phyloP scores from a whole-genome alignment of 2,329 filamentous ascomycete species.

The Stylonectria norvegica region DNA sequence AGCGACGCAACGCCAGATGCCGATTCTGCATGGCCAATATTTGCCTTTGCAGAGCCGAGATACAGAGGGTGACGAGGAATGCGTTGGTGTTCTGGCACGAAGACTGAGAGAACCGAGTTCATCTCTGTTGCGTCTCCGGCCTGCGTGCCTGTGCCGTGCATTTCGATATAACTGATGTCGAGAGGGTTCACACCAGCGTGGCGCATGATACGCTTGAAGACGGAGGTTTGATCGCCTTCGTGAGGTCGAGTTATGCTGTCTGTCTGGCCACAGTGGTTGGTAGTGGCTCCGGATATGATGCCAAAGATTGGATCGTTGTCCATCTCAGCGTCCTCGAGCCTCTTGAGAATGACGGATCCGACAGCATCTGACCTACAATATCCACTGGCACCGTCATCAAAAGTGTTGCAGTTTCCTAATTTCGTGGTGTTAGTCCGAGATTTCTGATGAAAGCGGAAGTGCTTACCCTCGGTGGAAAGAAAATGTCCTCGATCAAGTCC shows the following conservation, averaged over 20 bases:
- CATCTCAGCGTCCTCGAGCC: slow-evolving; percentile 71
- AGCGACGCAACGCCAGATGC: slow-evolving; percentile 61
- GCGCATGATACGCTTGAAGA: slow-evolving; percentile 68
- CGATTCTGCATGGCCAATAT: slow-evolving; percentile 61
- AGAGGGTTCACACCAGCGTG: slow-evolving; percentile 71
- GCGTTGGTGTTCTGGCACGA: slow-evolving; percentile 46
- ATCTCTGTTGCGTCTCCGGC: slow-evolving; percentile 81
- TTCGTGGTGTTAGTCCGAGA: not conserved
- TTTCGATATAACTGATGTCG: slow-evolving; percentile 80
- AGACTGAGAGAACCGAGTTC: slow-evolving; percentile 64
- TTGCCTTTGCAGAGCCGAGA: slow-evolving; percentile 62
- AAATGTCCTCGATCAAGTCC: slow-evolving; percentile 64
- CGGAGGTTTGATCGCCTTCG: slow-evolving; percentile 67
- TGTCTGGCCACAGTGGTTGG: slow-evolving; percentile 78
- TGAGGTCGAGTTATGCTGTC: slow-evolving; percentile 84
- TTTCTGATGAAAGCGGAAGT: not conserved
- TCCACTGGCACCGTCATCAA: slow-evolving; percentile 75
- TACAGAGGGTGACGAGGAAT: slow-evolving; percentile 49
- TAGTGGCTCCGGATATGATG: slow-evolving; percentile 69
- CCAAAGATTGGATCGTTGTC: slow-evolving; percentile 77
- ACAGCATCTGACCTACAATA: slow-evolving; percentile 79
- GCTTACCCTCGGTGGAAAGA: slow-evolving; percentile 44
- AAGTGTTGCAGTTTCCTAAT: slow-evolving; percentile 55
- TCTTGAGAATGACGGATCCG: slow-evolving; percentile 72
- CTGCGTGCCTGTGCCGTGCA: slow-evolving; percentile 87